These are phyloP conservation scores for Pulveroboletus sp. DNA, from an alignment of 768 basidiomycete genomes.

Conservation along the genomic window DNA sequence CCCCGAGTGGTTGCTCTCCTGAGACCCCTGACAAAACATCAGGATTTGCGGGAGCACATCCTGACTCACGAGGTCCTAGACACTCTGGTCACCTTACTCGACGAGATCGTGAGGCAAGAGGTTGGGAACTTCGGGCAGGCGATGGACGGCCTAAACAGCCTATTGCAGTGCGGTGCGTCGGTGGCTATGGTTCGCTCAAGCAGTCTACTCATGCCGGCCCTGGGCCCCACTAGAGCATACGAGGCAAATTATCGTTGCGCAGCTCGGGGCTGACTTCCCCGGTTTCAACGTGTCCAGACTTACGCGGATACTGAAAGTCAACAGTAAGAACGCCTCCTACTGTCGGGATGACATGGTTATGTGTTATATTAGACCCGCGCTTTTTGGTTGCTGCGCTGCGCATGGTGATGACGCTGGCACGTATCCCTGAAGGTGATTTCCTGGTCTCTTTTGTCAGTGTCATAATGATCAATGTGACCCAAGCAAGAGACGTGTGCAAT, in stretches of 20 bases:
- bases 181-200: neutral
- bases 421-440: conserved; percentile 14
- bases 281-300: conserved; percentile 5
- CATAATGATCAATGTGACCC: neutral
- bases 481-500: neutral
- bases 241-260: neutral
- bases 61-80: conserved; percentile 14
- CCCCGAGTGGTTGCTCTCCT: conserved; percentile 21
- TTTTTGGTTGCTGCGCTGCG: conserved; percentile 16
- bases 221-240: conserved; percentile 8
- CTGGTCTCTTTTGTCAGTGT: neutral
- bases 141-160: conserved; percentile 18
- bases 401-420: conserved; percentile 16
- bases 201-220: neutral
- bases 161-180: conserved; percentile 16
- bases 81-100: conserved; percentile 11
- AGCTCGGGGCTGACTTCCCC: neutral
- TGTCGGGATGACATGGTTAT: neutral
- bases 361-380: conserved; percentile 3
- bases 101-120: conserved; percentile 1
- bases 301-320: conserved; percentile 7
- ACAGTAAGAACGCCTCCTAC: conserved; percentile 2
- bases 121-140: conserved; percentile 12
- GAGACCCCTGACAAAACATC: conserved; percentile 18
- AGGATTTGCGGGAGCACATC: conserved; percentile 10